These are phyloP conservation scores for Aureobasidium sp. DNA, from an alignment of 2,329 filamentous ascomycete genomes.

Conservation along the genomic window DNA sequence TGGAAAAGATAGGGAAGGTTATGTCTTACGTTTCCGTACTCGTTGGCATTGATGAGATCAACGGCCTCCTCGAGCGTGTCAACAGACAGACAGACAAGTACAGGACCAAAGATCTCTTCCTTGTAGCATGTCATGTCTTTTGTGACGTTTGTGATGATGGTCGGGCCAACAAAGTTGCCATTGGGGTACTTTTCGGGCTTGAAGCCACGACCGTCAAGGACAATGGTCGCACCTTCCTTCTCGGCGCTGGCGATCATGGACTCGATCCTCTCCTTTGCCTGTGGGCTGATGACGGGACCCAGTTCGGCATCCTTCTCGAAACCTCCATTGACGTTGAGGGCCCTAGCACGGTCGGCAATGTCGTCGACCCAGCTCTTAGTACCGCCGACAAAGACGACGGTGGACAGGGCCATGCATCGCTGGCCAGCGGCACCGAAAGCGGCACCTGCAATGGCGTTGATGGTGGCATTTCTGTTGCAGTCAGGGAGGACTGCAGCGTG, in stretches of 20 bases:
- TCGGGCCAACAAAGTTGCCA: slow-evolving; percentile 76
- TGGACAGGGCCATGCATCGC: slow-evolving; percentile 79
- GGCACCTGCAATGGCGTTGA: slow-evolving; percentile 76
- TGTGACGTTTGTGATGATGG: slow-evolving; percentile 74
- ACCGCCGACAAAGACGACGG: slow-evolving; percentile 74
- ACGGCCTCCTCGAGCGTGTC: slow-evolving; percentile 73
- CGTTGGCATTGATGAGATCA: slow-evolving; percentile 73
- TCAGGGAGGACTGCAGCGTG: slow-evolving; percentile 77
- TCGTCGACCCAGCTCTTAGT: slow-evolving; percentile 76
- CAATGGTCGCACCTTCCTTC: slow-evolving; percentile 69
- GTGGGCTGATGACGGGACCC: slow-evolving; percentile 71
- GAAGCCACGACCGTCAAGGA: slow-evolving; percentile 72
- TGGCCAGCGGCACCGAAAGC: slow-evolving; percentile 80
- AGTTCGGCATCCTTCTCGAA: slow-evolving; percentile 75
- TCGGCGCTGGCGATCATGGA: slow-evolving; percentile 66
- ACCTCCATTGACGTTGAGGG: slow-evolving; percentile 66
- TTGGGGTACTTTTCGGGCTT: slow-evolving; percentile 71
- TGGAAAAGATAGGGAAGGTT: no score
- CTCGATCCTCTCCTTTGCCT: slow-evolving; percentile 74
- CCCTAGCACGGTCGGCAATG: slow-evolving; percentile 66
- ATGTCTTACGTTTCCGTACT: slow-evolving; percentile 60
- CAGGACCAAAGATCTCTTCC: slow-evolving; percentile 80
- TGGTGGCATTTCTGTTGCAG: slow-evolving; percentile 82
- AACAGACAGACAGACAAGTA: slow-evolving; percentile 72
- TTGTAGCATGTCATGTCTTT: slow-evolving; percentile 75